A percentile compares a stretch with the other conserved stretches of the same genome.
phyloP scores from a whole-genome alignment of 2,329 filamentous ascomycete genomes.

The Chaetomium strumarium region DNA sequence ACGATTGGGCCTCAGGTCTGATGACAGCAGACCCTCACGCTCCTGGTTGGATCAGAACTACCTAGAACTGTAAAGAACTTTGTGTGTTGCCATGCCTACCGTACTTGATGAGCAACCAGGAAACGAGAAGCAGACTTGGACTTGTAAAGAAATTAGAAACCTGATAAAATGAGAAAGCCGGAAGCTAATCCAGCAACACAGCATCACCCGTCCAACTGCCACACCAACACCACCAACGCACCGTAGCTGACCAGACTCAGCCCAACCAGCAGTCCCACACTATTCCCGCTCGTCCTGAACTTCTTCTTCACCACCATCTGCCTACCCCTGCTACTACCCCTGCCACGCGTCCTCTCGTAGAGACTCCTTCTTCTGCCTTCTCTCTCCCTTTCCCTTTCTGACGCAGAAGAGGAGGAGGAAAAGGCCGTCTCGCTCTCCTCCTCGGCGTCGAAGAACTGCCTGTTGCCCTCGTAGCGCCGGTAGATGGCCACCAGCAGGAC shows the following conservation, averaged over 20 bases:
- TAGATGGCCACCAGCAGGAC: slow-evolving; percentile 79
- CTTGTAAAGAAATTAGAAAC: neutral
- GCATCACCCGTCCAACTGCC: slow-evolving; percentile 33
- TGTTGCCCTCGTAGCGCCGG: slow-evolving; percentile 83
- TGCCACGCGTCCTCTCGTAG: neutral
- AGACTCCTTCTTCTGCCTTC: neutral
- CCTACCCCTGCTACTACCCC: slow-evolving; percentile 19
- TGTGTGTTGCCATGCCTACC: too few species aligned
- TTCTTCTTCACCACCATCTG: slow-evolving; percentile 38
- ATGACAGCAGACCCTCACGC: too few species aligned
- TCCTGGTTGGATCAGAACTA: too few species aligned
- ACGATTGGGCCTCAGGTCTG: too few species aligned
- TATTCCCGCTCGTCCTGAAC: slow-evolving; percentile 60
- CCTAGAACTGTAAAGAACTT: too few species aligned
- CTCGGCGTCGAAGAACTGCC: slow-evolving; percentile 73
- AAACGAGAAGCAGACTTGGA: too few species aligned
- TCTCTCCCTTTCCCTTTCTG: slow-evolving; percentile 28
- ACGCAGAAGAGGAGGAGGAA: slow-evolving; percentile 20
- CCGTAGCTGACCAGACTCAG: slow-evolving; percentile 55
- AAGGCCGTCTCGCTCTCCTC: slow-evolving; percentile 7
- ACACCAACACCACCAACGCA: slow-evolving; percentile 50
- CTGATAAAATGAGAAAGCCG: neutral
- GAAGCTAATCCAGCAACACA: neutral
- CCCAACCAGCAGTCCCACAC: slow-evolving; percentile 50
- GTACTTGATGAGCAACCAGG: too few species aligned